Base-by-base conservation (phyloP, 306 rosid genomes). In the Delonix regia region DNA sequence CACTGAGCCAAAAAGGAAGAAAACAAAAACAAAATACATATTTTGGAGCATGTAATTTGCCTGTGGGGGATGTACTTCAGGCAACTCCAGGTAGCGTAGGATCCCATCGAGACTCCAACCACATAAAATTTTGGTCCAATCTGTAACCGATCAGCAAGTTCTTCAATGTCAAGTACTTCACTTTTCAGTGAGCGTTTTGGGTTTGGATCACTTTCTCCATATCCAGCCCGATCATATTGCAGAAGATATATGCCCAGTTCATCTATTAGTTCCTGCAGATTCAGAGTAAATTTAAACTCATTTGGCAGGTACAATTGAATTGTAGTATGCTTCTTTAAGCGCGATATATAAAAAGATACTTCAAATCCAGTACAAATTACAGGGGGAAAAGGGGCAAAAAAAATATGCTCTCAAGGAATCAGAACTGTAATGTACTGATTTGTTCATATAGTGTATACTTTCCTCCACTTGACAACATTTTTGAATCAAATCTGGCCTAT, bases 201-300 rank as follows among this genome's bases (percentile, higher is more conserved):
- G 72, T 92, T 88, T 39, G 97, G 95, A 88, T 92, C 98, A 80
- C 98, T 94, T 42, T 90, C 94, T 74, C 98, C 98, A 74, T 94
- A 94, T 10, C 98, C 98, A 27, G 98, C 97, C 10, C 97, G 83
- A 55, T 94, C 98, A 76, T 84, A 90, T 38, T 86, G 88, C 85
- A 94, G 83, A 86, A 90, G 84, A 83, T 89, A 92, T 84, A 92
- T 69, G 42, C 92, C 92, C 77, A 92, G 57, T 80, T 90, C 91
- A 52, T 89, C 93, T 82, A 92, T 85, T 57, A 92, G 86, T 65
- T 92, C 97, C 97, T 94, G 89, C 6, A 89, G 79, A 84, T 77
- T 85, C 84, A 84, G 10, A 71, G 76, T 85, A 71, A 69, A 51
- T 78, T 61, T 78, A 81, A 76, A 82, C 69, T 78, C 64, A 71